These are phyloP conservation scores for Laetiporus sulphureus DNA, from an alignment of 1,284 basidiomycete species.

Conservation along the genomic window DNA sequence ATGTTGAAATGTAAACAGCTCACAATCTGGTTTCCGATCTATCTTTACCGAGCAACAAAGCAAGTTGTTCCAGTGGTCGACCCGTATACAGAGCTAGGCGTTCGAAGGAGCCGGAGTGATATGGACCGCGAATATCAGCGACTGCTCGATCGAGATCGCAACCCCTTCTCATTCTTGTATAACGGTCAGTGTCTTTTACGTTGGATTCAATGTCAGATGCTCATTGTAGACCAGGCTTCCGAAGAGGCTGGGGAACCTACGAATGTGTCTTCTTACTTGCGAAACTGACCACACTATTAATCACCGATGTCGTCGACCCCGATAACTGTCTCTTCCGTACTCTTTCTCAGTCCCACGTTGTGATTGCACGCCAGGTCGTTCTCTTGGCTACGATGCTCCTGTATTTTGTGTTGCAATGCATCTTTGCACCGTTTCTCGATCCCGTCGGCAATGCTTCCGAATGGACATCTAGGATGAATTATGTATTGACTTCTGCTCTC, in stretches of 20 bases:
- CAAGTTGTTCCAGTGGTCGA: slow-evolving; percentile 62
- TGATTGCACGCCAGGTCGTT: slow-evolving; percentile 58
- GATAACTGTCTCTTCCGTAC: slow-evolving; percentile 73
- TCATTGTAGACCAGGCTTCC: slow-evolving; percentile 51
- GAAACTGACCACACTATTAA: slow-evolving; percentile 63
- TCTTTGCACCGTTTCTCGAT: slow-evolving; percentile 62
- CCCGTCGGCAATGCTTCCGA: slow-evolving; percentile 74
- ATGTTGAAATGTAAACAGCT: slow-evolving; percentile 33
- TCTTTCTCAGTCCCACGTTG: slow-evolving; percentile 41
- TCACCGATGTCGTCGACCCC: slow-evolving; percentile 60
- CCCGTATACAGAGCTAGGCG: slow-evolving; percentile 65
- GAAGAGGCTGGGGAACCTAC: slow-evolving; percentile 62
- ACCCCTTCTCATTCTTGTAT: slow-evolving; percentile 71
- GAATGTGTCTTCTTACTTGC: slow-evolving; percentile 57
- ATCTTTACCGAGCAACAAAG: slow-evolving; percentile 50
- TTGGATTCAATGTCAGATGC: slow-evolving; percentile 4
- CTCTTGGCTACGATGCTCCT: slow-evolving; percentile 51
- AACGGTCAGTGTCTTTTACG: slow-evolving; percentile 37
- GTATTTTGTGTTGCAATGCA: slow-evolving; percentile 59
- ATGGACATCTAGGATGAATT: slow-evolving; percentile 67
- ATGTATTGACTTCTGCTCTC: slow-evolving; percentile 56
- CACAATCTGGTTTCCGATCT: slow-evolving; percentile 69
- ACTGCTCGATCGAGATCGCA: slow-evolving; percentile 55
- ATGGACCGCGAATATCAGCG: slow-evolving; percentile 73
- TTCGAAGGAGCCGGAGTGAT: slow-evolving; percentile 46